Base-by-base conservation (phyloP, 1,284 basidiomycete species). In the Vanrija sp. region DNA sequence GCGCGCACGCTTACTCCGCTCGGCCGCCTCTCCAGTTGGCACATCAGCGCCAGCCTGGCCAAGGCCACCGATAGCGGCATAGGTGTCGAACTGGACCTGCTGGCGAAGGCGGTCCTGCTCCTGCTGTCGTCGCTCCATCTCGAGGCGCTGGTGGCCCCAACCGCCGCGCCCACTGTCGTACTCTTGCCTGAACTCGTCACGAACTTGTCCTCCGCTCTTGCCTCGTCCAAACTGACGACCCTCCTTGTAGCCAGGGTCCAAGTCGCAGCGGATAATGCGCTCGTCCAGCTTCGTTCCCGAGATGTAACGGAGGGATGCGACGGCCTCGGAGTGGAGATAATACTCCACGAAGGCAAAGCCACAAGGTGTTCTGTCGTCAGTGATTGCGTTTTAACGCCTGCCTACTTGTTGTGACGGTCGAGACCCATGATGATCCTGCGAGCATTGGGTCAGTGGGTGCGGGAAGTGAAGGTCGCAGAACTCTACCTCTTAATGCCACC, bases 271-370 rank as follows among this genome's bases (percentile, higher is more conserved):
- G 61, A 99, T 96, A 62, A 99, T 89, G 24, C 96, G 87, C 75
- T 99, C 96, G 76, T 99, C 96, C n/a, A 99, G 84, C 78, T 98
- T 98, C 31, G 95, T 96, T 15, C 95, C 95, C 47, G 88, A 92
- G 59, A 98, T 85, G 75, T 97, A 95, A 44, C 89, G 85, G 82
- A 98, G 85, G 62, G 88, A 88, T 42, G 92, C 89, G 24, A 97
- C 81, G 16, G 96, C 96, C 75, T 98, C 95, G 6, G 85, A 82
- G 69, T 98, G 93, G 9, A 90, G 91, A 75, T 98, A 98, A 75
- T 92, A 99, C 73, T 99, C 96, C 54, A 99, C 96, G 69, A 99
- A 99, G 66, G 95, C 97, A 75, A 99, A 99, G 1, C 96, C 96
- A 71, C 96, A 99, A 0, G 96, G 96, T 45, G 96, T 98, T 67